phyloP scores from a whole-genome alignment of 495 filamentous ascomycete species.

The Penicillium mononematosum region DNA sequence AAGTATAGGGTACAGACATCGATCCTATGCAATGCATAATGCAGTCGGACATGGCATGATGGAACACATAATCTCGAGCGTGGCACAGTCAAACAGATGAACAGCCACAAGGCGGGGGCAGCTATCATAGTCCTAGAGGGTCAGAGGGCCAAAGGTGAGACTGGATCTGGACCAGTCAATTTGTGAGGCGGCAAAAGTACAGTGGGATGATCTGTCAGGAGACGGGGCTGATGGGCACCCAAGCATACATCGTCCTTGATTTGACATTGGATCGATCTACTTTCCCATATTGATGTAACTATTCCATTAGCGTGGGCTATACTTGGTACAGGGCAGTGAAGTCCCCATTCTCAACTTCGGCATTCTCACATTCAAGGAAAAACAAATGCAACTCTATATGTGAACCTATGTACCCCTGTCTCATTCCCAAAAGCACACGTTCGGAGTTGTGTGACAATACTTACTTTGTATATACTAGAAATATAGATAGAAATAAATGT shows the following conservation, averaged over 20 bases:
- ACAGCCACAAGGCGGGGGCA: slow-evolving; percentile 32
- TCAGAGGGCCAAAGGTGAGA: neutral
- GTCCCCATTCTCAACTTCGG: neutral
- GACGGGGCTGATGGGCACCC: neutral
- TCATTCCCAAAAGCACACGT: neutral
- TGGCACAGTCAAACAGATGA: slow-evolving; percentile 24
- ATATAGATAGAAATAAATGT: neutral
- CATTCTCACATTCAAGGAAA: neutral
- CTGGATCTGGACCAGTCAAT: slow-evolving; percentile 21
- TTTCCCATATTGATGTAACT: neutral
- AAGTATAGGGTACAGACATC: slow-evolving; percentile 14
- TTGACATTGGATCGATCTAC: slow-evolving; percentile 3
- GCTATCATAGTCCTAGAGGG: neutral
- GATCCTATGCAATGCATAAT: slow-evolving; percentile 3
- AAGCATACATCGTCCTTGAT: neutral
- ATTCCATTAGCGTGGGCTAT: slow-evolving; percentile 1
- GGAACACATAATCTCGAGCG: slow-evolving; percentile 12
- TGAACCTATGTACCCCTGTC: slow-evolving; percentile 3
- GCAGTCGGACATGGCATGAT: slow-evolving; percentile 9
- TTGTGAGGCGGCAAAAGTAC: slow-evolving; percentile 16
- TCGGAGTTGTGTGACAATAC: slow-evolving; percentile 7
- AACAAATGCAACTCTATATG: neutral
- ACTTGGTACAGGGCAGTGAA: neutral
- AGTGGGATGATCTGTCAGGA: slow-evolving; percentile 9
- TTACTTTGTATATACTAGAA: too few species aligned